Percentiles rank a stretch among this genome's conserved stretches.
Evolutionary conservation across 2,329 filamentous ascomycete genomes (phyloP).

Genomic region (Colletotrichum somersetense): DNA sequence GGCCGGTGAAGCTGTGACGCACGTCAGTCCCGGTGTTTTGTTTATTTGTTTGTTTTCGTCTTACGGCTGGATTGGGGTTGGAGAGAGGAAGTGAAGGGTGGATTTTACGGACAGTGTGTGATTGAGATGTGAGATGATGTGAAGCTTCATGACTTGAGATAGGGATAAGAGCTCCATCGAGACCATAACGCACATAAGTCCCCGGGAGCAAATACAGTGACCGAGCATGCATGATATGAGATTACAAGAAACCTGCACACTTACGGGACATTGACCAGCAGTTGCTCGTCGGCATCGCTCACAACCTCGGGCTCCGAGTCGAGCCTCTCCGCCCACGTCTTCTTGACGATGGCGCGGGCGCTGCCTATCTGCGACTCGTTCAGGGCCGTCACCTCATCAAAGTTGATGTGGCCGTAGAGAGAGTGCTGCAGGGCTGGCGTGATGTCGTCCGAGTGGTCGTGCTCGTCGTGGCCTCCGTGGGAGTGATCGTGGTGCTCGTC

Average conservation of each 20-base stretch:
- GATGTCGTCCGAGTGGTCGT: slow-evolving; percentile 93
- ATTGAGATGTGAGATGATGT: background rate
- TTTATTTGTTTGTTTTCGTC: background rate
- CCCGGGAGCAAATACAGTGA: background rate
- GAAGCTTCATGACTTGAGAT: background rate
- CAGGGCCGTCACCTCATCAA: slow-evolving; percentile 84
- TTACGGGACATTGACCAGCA: slow-evolving; percentile 92
- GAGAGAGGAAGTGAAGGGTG: background rate
- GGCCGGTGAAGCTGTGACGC: slow-evolving; percentile 82
- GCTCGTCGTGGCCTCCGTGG: slow-evolving; percentile 68
- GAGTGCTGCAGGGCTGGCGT: slow-evolving; percentile 91
- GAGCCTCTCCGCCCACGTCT: slow-evolving; percentile 90
- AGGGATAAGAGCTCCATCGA: background rate
- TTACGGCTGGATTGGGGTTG: background rate
- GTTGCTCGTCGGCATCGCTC: slow-evolving; percentile 91
- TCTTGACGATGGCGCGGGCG: slow-evolving; percentile 83
- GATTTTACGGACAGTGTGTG: background rate
- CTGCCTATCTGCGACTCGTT: slow-evolving; percentile 81
- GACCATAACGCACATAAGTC: background rate
- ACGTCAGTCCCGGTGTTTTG: background rate
- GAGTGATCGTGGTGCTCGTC: slow-evolving; percentile 65
- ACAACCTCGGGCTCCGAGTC: slow-evolving; percentile 78
- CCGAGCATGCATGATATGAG: background rate
- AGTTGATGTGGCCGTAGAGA: slow-evolving; percentile 92
- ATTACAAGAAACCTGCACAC: slow-evolving; percentile 51